A percentile compares a stretch with the other conserved stretches of the same genome.
Conservation (phyloP, 108 stramenopile species). For the Poteriospumella lacustris region DNA sequence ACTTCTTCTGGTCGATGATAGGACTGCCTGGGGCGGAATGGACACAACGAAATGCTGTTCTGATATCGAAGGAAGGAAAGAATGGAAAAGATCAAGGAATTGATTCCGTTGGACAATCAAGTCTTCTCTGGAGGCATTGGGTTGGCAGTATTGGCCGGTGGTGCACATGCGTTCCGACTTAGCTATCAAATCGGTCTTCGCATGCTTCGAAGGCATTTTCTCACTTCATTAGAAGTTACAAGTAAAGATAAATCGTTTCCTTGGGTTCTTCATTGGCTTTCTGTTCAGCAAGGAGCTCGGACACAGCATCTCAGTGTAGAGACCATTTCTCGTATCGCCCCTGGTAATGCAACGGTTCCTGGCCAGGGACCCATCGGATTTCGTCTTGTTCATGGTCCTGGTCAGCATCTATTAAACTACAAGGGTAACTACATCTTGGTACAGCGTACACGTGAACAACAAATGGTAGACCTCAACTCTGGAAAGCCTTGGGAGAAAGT, state of each 20-base stretch:
- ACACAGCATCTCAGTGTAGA: slow-evolving; percentile 35
- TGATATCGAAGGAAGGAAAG: too few species aligned
- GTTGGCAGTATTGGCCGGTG: slow-evolving; percentile 5
- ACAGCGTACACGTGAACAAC: slow-evolving; percentile 25
- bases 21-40: too few species aligned
- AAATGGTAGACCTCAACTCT: slow-evolving; percentile 27
- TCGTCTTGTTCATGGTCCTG: slow-evolving; percentile 33
- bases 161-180: neutral
- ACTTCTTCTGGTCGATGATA: too few species aligned
- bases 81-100: too few species aligned
- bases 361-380: neutral
- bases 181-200: neutral
- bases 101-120: too few species aligned
- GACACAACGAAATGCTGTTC: too few species aligned
- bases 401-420: slow-evolving; percentile 27
- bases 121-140: slow-evolving; percentile 26
- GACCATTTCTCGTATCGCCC: neutral
- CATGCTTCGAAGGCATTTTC: slow-evolving; percentile 19
- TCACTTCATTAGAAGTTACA: slow-evolving; percentile 30
- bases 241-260: slow-evolving; percentile 34
- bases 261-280: slow-evolving; percentile 37
- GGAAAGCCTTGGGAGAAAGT: slow-evolving; percentile 37
- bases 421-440: slow-evolving; percentile 4
- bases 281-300: neutral
- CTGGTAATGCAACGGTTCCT: slow-evolving; percentile 10